A percentile compares a stretch with the other conserved stretches of the same genome.
phyloP scores from a whole-genome alignment of 1,284 basidiomycete species.

The Naganishia liquefaciens region DNA sequence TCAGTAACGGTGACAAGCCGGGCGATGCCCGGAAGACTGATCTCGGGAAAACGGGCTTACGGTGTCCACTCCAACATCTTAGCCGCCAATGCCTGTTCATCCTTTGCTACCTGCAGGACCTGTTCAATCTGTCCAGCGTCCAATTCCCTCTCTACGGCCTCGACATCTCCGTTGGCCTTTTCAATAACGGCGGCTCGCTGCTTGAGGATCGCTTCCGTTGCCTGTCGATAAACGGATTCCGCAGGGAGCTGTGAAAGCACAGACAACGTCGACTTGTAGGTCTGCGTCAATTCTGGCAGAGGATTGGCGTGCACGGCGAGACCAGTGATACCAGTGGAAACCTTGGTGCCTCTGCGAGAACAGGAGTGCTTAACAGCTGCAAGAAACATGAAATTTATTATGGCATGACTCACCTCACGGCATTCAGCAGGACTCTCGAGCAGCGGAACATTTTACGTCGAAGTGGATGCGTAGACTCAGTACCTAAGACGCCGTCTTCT shows the following conservation, averaged over 20 bases:
- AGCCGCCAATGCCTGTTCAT: slow-evolving; percentile 73
- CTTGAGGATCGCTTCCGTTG: slow-evolving; percentile 81
- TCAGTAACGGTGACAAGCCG: background rate
- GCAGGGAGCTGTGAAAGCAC: slow-evolving; percentile 70
- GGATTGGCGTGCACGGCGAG: slow-evolving; percentile 61
- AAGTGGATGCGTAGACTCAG: background rate
- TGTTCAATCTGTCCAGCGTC: slow-evolving; percentile 51
- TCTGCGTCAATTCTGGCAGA: slow-evolving; percentile 72
- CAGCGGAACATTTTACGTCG: slow-evolving; percentile 68
- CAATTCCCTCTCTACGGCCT: slow-evolving; percentile 66
- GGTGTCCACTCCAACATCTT: slow-evolving; percentile 95
- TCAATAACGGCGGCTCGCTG: slow-evolving; percentile 76
- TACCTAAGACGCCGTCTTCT: background rate
- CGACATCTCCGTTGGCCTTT: slow-evolving; percentile 65
- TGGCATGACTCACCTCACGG: slow-evolving; percentile 43
- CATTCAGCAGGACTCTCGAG: slow-evolving; percentile 65
- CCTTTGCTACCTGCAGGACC: slow-evolving; percentile 72
- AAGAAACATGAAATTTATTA: slow-evolving; percentile 35
- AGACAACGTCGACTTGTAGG: slow-evolving; percentile 77
- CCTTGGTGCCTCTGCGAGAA: slow-evolving; percentile 59
- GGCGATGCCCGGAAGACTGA: background rate
- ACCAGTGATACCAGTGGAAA: slow-evolving; percentile 73
- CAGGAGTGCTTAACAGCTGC: slow-evolving; percentile 36
- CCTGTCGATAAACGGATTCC: slow-evolving; percentile 85
- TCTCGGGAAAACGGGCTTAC: slow-evolving; percentile 62